A percentile compares a stretch with the other conserved stretches of the same genome.
These are phyloP conservation scores for Globisporangium radiosum DNA, from an alignment of 352 stramenopile species.

Conservation along the genomic window DNA sequence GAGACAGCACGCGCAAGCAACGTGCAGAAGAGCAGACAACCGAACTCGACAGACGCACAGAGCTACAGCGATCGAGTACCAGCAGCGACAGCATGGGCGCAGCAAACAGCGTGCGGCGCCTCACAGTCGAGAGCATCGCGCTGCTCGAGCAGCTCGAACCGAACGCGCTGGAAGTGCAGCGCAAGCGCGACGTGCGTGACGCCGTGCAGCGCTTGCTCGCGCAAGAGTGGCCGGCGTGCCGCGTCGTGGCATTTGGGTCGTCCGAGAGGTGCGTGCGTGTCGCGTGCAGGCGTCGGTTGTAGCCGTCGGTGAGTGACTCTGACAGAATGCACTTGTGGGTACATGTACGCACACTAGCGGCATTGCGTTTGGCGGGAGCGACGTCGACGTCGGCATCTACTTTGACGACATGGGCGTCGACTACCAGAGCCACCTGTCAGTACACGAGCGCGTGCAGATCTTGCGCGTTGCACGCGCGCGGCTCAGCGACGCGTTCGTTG, in stretches of 20 bases:
- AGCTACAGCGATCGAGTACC: slow-evolving; percentile 4
- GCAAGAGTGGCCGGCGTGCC: slow-evolving; percentile 51
- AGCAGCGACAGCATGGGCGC: slow-evolving; percentile 47
- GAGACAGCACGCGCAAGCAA: too few species aligned
- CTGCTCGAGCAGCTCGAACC: slow-evolving; percentile 81
- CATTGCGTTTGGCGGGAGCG: slow-evolving; percentile 68
- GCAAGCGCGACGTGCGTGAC: slow-evolving; percentile 37
- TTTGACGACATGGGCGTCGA: slow-evolving; percentile 67
- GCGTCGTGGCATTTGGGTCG: slow-evolving; percentile 66
- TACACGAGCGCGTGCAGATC: slow-evolving; percentile 51
- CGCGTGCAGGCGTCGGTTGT: background rate
- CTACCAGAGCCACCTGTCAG: slow-evolving; percentile 45
- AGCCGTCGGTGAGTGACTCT: slow-evolving; percentile 2
- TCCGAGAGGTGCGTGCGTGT: slow-evolving; percentile 56
- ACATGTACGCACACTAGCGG: slow-evolving; percentile 24
- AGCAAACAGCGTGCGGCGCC: slow-evolving; percentile 71
- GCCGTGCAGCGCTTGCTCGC: slow-evolving; percentile 50
- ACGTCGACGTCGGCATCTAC: slow-evolving; percentile 78
- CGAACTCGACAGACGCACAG: background rate
- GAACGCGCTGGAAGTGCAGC: slow-evolving; percentile 36
- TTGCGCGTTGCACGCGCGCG: slow-evolving; percentile 40
- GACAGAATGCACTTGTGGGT: slow-evolving; percentile 1
- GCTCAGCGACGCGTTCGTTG: slow-evolving; percentile 38
- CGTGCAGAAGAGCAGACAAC: background rate
- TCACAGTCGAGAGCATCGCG: slow-evolving; percentile 74